phyloP scores from a whole-genome alignment of 2,329 filamentous ascomycete genomes.

The Fusarium subglutinans region DNA sequence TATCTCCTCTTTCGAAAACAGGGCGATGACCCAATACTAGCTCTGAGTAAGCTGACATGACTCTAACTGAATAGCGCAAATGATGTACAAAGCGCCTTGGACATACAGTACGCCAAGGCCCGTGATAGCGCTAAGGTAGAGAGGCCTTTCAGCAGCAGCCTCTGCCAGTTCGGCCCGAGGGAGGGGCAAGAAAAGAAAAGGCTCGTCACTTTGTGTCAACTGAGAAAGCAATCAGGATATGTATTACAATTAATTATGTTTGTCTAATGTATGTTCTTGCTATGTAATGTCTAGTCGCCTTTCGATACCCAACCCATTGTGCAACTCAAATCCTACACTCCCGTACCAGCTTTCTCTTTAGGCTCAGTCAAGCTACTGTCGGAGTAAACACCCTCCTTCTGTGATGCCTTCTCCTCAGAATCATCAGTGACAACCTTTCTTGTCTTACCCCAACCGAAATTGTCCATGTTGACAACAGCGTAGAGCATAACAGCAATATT shows the following conservation, averaged over 20 bases:
- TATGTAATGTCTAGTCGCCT: background rate
- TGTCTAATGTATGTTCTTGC: background rate
- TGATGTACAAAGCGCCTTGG: background rate
- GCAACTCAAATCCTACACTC: background rate
- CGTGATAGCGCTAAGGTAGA: background rate
- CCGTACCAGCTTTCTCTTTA: background rate
- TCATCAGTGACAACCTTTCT: background rate
- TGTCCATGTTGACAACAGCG: background rate
- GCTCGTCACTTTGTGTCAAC: accelerated
- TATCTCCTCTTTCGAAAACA: accelerated
- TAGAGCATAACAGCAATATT: background rate
- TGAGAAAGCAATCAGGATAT: background rate
- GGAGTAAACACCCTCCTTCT: background rate
- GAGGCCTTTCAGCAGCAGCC: background rate
- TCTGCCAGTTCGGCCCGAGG: no score
- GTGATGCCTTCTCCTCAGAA: background rate
- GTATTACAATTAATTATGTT: background rate
- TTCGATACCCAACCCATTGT: background rate
- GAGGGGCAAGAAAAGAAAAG: background rate
- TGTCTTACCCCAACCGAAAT: background rate
- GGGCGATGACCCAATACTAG: background rate
- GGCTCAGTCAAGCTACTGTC: background rate
- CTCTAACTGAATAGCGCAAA: background rate
- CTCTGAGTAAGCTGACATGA: background rate
- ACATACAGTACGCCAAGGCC: background rate